A percentile compares a stretch with the other conserved stretches of the same genome.
Conservation (phyloP, 441 rosid species). For the Jatropha multifida region DNA sequence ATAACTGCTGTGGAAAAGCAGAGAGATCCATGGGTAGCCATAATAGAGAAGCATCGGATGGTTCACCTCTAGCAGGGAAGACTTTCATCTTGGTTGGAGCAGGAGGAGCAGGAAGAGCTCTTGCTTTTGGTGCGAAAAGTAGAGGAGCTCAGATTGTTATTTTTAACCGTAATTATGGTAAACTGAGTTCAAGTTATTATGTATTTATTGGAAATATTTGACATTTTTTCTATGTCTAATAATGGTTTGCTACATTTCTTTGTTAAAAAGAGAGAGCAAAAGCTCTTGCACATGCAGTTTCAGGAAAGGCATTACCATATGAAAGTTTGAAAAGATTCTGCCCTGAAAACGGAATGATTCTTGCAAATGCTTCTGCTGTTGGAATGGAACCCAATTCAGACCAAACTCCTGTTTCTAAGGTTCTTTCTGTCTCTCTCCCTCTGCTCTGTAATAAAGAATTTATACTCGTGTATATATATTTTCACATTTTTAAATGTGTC, state of each 20-base stretch:
- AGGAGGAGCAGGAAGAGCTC: constrained; percentile 63
- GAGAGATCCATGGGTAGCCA: constrained; percentile 21
- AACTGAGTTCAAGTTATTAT: background rate
- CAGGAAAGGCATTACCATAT: constrained; percentile 40
- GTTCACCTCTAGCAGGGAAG: constrained; percentile 40
- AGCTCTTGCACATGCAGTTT: constrained; percentile 43
- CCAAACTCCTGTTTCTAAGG: constrained; percentile 49
- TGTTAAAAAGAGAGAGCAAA: constrained; percentile 46
- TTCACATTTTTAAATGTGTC: background rate
- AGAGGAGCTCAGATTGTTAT: constrained; percentile 49
- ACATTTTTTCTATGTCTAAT: constrained; percentile 13
- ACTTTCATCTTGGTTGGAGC: constrained; percentile 52
- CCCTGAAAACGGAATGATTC: constrained; percentile 48
- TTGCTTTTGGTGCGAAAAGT: constrained; percentile 54
- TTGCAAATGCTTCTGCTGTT: constrained; percentile 54
- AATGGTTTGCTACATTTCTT: background rate
- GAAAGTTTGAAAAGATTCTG: constrained; percentile 33
- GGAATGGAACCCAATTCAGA: constrained; percentile 57
- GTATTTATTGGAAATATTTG: background rate
- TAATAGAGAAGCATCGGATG: constrained; percentile 19
- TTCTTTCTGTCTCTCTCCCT: constrained; percentile 13
- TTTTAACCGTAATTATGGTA: constrained; percentile 53
- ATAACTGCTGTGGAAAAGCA: constrained; percentile 20
- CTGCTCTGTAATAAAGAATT: background rate
- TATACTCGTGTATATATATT: background rate